Evolutionary conservation across 768 basidiomycete genomes (phyloP).

Genomic region (Russula sp.): DNA sequence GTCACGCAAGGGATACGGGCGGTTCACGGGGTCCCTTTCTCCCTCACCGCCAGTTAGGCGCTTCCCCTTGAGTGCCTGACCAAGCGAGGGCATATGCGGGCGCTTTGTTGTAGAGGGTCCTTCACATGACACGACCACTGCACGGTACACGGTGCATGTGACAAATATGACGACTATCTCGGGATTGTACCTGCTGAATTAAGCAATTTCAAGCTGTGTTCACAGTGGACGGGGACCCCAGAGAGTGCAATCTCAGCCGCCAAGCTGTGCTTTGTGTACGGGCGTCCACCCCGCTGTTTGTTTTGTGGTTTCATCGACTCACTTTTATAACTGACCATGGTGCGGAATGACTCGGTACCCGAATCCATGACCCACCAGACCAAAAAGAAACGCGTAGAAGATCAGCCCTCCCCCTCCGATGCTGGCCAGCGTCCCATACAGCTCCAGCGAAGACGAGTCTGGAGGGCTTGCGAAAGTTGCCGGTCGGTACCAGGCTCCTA

Average conservation of each 20-base stretch:
- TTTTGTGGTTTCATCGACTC: constrained; percentile 1
- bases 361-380: constrained; percentile 42
- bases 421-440: constrained; percentile 62
- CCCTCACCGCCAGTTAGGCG: too few species aligned
- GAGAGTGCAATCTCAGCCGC: background rate
- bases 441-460: constrained; percentile 72
- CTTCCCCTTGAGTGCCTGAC: too few species aligned
- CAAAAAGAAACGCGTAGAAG: constrained; percentile 77
- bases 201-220: too few species aligned
- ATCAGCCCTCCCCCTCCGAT: constrained; percentile 41
- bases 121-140: too few species aligned
- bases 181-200: too few species aligned
- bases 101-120: background rate
- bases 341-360: constrained; percentile 13
- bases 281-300: background rate
- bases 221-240: constrained; percentile 1
- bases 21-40: constrained; percentile 1
- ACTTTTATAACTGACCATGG: constrained; percentile 18
- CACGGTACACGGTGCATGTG: background rate
- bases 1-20: background rate
- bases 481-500: constrained; percentile 42
- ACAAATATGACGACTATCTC: background rate
- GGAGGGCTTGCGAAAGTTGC: constrained; percentile 88
- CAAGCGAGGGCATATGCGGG: too few species aligned
- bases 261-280: constrained; percentile 3